Evolutionary conservation across 2,329 filamentous ascomycete species (phyloP).

Genomic region (Pseudogymnoascus sp.): DNA sequence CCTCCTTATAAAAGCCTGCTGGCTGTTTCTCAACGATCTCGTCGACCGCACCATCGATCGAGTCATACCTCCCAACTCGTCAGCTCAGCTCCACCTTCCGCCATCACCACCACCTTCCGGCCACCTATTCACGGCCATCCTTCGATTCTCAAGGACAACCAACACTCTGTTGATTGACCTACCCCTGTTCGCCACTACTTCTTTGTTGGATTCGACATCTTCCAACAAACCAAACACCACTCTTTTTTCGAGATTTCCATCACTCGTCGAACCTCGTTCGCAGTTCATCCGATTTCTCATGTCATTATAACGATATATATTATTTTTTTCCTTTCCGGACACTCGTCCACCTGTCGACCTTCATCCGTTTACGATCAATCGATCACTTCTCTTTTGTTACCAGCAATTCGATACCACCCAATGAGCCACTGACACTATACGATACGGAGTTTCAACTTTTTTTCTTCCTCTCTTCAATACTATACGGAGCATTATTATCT

Average conservation of each 20-base stretch:
- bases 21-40: neutral
- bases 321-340: slow-evolving; percentile 28
- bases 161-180: slow-evolving; percentile 21
- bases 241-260: slow-evolving; percentile 7
- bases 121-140: slow-evolving; percentile 12
- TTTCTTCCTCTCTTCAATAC: slow-evolving; percentile 22
- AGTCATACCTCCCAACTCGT: slow-evolving; percentile 8
- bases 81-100: neutral
- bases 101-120: neutral
- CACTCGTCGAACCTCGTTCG: slow-evolving; percentile 10
- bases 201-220: slow-evolving; percentile 25
- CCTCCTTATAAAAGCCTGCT: slow-evolving; percentile 25
- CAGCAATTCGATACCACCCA: slow-evolving; percentile 37
- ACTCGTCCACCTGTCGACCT: slow-evolving; percentile 19
- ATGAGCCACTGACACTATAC: slow-evolving; percentile 35
- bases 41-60: slow-evolving; percentile 15
- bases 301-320: slow-evolving; percentile 30
- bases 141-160: slow-evolving; percentile 17
- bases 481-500: slow-evolving; percentile 20
- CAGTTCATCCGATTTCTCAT: slow-evolving; percentile 23
- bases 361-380: slow-evolving; percentile 32
- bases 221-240: slow-evolving; percentile 11
- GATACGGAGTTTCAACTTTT: slow-evolving; percentile 30
- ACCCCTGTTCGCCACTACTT: slow-evolving; percentile 18
- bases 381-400: slow-evolving; percentile 47